Evolutionary conservation across 1,284 basidiomycete species (phyloP).

Genomic region (Cryptococcus neoformans): DNA sequence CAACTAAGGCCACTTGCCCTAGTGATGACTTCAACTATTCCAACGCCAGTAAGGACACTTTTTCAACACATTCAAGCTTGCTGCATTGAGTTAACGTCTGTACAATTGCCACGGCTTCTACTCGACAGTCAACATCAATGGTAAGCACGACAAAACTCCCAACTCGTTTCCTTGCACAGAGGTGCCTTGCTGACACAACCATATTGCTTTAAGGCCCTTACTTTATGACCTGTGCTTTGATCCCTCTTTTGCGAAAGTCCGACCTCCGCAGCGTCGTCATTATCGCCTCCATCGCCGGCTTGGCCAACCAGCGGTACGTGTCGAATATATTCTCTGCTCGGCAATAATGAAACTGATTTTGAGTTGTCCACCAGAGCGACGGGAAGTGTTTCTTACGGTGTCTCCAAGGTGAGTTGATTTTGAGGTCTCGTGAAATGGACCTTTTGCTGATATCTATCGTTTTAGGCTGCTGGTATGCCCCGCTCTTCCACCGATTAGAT

Average conservation of each 20-base stretch:
- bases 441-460: no score
- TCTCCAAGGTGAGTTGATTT: conserved; percentile 36
- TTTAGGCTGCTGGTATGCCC: conserved; percentile 18
- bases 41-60: conserved; percentile 24
- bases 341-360: neutral
- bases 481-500: neutral
- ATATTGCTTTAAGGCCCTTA: conserved; percentile 23
- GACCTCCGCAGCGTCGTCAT: conserved; percentile 39
- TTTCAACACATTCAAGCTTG: neutral
- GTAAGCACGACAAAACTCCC: conserved; percentile 5
- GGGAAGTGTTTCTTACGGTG: conserved; percentile 40
- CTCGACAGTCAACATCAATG: conserved; percentile 32
- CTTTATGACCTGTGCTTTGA: conserved; percentile 41
- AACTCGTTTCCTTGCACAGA: neutral
- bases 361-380: conserved; percentile 15
- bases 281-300: conserved; percentile 44
- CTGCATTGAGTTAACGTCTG: neutral
- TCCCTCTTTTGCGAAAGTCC: conserved; percentile 41
- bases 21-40: conserved; percentile 38
- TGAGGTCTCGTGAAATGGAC: no score
- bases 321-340: neutral
- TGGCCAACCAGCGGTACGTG: conserved; percentile 37
- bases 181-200: neutral
- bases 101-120: neutral
- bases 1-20: neutral